Evolutionary conservation across 495 filamentous ascomycete species (phyloP).

Genomic region (Tetracladium marchalianum): DNA sequence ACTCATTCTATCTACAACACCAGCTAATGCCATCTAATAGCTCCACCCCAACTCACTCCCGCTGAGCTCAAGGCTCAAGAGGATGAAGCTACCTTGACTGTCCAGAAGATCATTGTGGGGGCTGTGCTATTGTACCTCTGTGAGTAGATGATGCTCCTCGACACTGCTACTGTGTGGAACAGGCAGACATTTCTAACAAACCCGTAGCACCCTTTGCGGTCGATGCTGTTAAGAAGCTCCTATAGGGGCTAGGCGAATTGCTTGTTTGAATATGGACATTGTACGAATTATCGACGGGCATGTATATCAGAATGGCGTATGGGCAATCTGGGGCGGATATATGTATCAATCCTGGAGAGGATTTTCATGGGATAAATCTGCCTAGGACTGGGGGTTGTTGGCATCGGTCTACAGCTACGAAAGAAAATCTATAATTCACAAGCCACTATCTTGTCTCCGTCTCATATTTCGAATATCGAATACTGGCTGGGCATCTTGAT

Average conservation of each 20-base stretch:
- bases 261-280: no score
- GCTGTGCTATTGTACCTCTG: conserved; percentile 73
- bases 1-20: background rate
- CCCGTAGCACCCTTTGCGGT: conserved; percentile 65
- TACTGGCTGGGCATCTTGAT: no score
- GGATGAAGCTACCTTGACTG: conserved; percentile 55
- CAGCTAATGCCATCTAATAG: conserved; percentile 12
- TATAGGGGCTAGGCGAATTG: conserved; percentile 32
- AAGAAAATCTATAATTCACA: no score
- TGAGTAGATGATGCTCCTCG: conserved; percentile 32
- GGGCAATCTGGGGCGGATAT: no score
- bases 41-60: conserved; percentile 37
- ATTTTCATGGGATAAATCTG: no score
- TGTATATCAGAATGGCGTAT: no score
- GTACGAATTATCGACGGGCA: no score
- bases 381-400: no score
- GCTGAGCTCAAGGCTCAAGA: conserved; percentile 56
- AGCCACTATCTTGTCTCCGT: no score
- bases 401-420: no score
- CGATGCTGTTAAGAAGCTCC: conserved; percentile 62
- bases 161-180: background rate
- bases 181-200: conserved; percentile 1
- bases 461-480: no score
- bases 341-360: no score
- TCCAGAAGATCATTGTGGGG: conserved; percentile 51